Evolutionary conservation across 78 protist species (phyloP).

Genomic region (Thecamonas trahens): DNA sequence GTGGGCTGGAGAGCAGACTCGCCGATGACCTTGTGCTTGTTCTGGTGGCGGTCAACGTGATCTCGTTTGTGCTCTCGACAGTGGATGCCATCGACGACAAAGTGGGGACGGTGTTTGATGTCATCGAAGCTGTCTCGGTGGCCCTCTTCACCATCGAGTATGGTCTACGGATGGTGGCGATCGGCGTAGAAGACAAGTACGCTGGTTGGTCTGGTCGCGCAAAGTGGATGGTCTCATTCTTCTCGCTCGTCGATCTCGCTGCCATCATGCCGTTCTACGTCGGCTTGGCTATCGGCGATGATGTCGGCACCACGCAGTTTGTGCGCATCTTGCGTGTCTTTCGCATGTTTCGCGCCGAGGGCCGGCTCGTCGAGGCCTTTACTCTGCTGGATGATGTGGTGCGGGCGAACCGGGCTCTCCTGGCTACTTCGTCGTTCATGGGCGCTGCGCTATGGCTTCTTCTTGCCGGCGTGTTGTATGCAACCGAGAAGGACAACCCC

Average conservation of each 20-base stretch:
- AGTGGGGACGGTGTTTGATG: neutral
- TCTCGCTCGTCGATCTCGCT: conserved; percentile 12
- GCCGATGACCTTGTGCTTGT: too few species aligned
- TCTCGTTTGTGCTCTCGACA: too few species aligned
- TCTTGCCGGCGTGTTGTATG: conserved; percentile 5
- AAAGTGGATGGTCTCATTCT: conserved; percentile 3
- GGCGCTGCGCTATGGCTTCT: conserved; percentile 11
- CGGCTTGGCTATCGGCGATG: neutral
- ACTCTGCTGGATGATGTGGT: conserved; percentile 21
- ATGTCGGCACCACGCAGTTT: conserved; percentile 5
- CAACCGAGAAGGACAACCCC: too few species aligned
- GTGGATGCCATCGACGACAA: too few species aligned
- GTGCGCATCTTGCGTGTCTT: conserved; percentile 13
- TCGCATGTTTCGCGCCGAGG: conserved; percentile 8
- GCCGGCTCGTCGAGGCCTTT: conserved; percentile 8
- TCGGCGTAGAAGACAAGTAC: neutral
- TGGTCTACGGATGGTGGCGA: neutral
- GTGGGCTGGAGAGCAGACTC: too few species aligned
- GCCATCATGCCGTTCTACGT: conserved; percentile 20
- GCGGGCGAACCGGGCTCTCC: neutral
- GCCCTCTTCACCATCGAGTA: neutral
- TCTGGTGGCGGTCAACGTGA: too few species aligned
- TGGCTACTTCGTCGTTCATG: conserved; percentile 3
- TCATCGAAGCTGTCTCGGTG: neutral
- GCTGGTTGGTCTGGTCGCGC: neutral